Base-by-base conservation (phyloP, 768 basidiomycete genomes). In the Macrolepiota dolichaula region DNA sequence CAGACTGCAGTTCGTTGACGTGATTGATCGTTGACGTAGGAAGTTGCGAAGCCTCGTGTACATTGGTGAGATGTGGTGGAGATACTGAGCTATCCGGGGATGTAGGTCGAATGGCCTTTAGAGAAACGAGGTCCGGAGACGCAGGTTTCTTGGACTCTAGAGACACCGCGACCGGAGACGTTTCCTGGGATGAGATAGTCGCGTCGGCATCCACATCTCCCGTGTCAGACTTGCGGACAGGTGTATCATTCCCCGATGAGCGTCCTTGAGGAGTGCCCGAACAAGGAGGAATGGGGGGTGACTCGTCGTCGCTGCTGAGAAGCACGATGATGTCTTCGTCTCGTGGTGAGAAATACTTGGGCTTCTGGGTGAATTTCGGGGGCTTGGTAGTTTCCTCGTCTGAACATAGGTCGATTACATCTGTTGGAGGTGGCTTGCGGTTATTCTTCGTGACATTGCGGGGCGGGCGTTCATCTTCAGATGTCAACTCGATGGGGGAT, bases 381-480 rank as follows among this genome's bases (percentile, higher is more conserved):
- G 29, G 29, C 27, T 38, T 44, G n/a, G 46, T 38, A 12, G 17
- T 27, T n/a, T 66, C 62, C 13, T 62, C 55, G 36, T 68, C 69
- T 9, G 70, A 69, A 55, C 70, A 71, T 25, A 71, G 57, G 55
- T 71, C 62, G 32, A 71, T 71, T 7, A 71, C 46, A 37, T 65
- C 56, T 1, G 61, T 24, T 1, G 50, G 13, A 13, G 24, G 17
- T 19, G 38, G 29, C 17, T 12, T 51, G 25, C 60, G 38, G 32
- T 36, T 40, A 32, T 15, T 38, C 38, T 50, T 44, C 37, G 51
- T 40, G 40, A 24, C 11, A 32, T 46, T 61, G 55, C 46, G 51
- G 32, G 38, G 25, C 7, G 19, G 44, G 17, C 49, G 35, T n/a
- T 65, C 62, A 10, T 65, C 64, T 42, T 67, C 66, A 13, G 62